Percentiles rank a stretch among this genome's conserved stretches.
Conservation (phyloP, 1,284 basidiomycete genomes). For the Vanrija sp. region DNA sequence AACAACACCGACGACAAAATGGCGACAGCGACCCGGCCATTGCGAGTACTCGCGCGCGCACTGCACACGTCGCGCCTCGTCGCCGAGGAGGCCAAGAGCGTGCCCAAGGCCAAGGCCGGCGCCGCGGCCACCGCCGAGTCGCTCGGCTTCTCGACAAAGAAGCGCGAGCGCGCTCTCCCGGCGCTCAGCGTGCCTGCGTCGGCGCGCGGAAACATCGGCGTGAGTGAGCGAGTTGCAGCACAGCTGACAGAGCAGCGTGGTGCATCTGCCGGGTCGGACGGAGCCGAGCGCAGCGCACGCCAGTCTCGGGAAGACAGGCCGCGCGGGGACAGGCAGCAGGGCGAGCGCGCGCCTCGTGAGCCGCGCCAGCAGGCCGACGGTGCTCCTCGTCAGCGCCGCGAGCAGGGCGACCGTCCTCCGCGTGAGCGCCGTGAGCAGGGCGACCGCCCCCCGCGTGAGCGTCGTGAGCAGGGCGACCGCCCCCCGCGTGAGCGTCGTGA, state of each 20-base stretch:
- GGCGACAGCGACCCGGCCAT: conserved; percentile 2
- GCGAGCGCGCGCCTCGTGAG: not conserved
- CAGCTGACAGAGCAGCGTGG: not conserved
- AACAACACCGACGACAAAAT: conserved; percentile 9
- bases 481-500: not conserved
- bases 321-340: not conserved
- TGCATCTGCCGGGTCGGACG: not conserved
- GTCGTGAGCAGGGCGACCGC: not conserved
- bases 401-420: not conserved
- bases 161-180: conserved; percentile 10
- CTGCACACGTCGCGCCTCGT: conserved; percentile 6
- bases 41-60: conserved; percentile 2
- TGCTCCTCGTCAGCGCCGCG: not conserved
- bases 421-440: not conserved
- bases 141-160: conserved; percentile 4
- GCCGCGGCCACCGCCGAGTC: not conserved
- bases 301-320: not conserved
- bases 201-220: not conserved
- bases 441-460: not conserved
- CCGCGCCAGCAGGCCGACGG: not conserved
- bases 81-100: not conserved
- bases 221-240: not conserved
- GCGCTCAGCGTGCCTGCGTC: not conserved
- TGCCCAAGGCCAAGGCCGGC: not conserved
- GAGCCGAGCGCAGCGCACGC: not conserved